Percentiles rank a stretch among this genome's conserved stretches.
These are phyloP conservation scores for Melianthus villosus DNA, from an alignment of 441 rosid species.

Conservation along the genomic window DNA sequence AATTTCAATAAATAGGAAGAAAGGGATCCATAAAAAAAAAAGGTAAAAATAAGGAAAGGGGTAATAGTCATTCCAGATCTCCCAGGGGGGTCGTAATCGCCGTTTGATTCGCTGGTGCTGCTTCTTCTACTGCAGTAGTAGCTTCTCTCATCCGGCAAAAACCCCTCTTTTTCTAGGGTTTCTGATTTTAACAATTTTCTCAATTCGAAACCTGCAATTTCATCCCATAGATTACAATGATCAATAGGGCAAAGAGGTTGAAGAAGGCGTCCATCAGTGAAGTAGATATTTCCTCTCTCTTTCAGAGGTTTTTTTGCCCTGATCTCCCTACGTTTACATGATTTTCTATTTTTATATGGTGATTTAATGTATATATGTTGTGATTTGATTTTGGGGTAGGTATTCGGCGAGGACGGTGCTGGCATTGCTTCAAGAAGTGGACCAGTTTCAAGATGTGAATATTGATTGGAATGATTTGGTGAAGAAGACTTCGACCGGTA, in stretches of 20 bases:
- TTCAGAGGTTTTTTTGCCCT: background rate
- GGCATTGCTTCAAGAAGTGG: slow-evolving; percentile 2
- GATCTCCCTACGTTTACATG: background rate
- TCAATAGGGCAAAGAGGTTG: background rate
- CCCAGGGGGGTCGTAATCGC: too few species aligned
- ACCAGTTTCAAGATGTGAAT: background rate
- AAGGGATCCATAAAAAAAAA: too few species aligned
- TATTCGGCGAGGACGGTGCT: slow-evolving; percentile 6
- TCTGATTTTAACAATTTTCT: background rate
- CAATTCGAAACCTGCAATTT: background rate
- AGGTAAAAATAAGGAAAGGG: too few species aligned
- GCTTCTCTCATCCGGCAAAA: too few species aligned
- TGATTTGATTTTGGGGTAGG: background rate
- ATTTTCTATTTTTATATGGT: background rate
- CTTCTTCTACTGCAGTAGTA: too few species aligned
- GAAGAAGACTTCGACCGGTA: slow-evolving; percentile 3
- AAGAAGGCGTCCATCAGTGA: slow-evolving; percentile 1
- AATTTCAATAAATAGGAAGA: too few species aligned
- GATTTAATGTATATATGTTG: background rate
- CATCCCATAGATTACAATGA: background rate
- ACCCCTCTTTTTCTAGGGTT: background rate
- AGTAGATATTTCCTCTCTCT: background rate
- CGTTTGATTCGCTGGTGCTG: background rate
- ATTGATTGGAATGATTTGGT: slow-evolving; percentile 6
- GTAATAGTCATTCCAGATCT: too few species aligned